These are phyloP conservation scores for Suillus spraguei DNA, from an alignment of 768 basidiomycete genomes.

Conservation along the genomic window DNA sequence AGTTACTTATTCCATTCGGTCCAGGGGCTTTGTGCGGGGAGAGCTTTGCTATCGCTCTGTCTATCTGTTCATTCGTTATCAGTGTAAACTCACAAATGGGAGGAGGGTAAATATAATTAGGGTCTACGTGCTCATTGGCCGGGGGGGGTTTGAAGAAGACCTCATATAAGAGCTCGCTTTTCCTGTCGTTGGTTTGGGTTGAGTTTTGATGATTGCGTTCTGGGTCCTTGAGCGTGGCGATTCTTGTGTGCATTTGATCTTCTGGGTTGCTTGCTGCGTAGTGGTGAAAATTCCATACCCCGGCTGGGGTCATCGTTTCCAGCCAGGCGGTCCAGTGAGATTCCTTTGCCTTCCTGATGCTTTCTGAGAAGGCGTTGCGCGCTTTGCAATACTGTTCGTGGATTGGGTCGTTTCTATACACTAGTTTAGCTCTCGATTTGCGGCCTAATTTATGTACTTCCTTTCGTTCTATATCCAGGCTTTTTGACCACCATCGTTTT, in stretches of 20 bases:
- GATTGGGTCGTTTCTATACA: not conserved
- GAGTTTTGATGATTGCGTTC: not conserved
- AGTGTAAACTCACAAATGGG: not conserved
- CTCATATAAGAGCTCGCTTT: not conserved
- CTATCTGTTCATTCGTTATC: not conserved
- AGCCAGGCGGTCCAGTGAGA: not conserved
- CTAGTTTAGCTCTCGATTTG: not conserved
- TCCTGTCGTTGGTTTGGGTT: not conserved
- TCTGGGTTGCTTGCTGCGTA: not conserved
- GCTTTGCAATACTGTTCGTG: not conserved
- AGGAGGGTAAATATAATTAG: not conserved
- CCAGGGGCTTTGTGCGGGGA: not conserved
- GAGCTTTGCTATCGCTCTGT: not conserved
- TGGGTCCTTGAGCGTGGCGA: not conserved
- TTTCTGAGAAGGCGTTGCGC: not conserved
- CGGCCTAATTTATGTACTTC: not conserved
- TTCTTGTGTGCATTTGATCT: not conserved
- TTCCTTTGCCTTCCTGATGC: not conserved
- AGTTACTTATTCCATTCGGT: not conserved
- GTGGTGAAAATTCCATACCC: not conserved
- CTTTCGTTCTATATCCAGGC: not conserved
- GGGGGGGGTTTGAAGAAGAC: not conserved
- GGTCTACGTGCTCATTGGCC: not conserved
- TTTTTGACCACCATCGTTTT: not conserved
- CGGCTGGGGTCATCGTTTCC: rapidly evolving